Evolutionary conservation across 2,329 filamentous ascomycete species (phyloP), one percentile per base, ranked within the genome.

Genomic region (Sphaerulina musiva): DNA sequence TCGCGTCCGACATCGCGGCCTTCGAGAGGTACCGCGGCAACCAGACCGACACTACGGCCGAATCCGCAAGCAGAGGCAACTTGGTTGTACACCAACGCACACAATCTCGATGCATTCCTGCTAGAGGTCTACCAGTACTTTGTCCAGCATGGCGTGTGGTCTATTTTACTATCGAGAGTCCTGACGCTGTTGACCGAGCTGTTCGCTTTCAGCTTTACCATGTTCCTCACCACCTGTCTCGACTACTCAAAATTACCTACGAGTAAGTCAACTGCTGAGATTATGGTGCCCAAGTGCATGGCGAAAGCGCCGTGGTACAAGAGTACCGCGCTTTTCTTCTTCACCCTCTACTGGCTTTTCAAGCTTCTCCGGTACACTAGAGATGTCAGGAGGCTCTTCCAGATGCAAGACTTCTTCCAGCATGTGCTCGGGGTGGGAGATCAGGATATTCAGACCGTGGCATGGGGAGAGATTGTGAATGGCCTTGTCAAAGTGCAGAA

Each of bases 1-100:
- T 31, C 58, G 50, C 34, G 59, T 40, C 53, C 57, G 10, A 53
- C 47, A 43, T 53, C 57, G 20, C 48, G 51, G 17, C 58, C 54
- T 40, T 59, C 55, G 5, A 34, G 42, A 8, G 29, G 34, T 9
- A 48, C 44, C 23, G 52, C 69, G 26, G 34, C 55, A 9, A 63
- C 69, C 1, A 45, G 48, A 23, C 60, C 76, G 17, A 26, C 50
- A 20, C n/a, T 40, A 0, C 52, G 45, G 41, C 73, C 77, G 29
- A 80, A 82, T 63, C 80, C 83, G 0, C 83, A 83, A 69, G 86
- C 92, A 66, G 86, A 85, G 69, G 90, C 91, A 3, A 82, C 95
- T 75, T 96, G 89, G 85, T 81, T 88, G 71, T 96, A 91, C 87
- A 88, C 88, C 51, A 95, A 95, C 66, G 88, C 93, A 54, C 83